Conservation (phyloP, 805 yeast species). For the Teunomyces funiuensis region DNA sequence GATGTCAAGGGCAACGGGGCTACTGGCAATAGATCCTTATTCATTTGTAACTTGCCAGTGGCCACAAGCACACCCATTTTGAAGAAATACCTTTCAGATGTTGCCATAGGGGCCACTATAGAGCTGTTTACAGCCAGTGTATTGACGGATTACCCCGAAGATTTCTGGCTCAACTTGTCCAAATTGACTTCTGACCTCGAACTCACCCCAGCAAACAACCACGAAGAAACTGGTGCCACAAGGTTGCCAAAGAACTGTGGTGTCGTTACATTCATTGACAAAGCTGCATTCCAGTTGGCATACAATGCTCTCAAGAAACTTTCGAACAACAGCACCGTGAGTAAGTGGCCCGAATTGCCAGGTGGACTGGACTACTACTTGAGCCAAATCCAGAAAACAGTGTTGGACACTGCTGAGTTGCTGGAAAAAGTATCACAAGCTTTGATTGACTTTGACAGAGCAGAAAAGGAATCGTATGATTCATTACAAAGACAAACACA, state of each 20-base stretch:
- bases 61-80: conserved; percentile 52
- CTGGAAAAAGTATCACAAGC: conserved; percentile 58
- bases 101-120: conserved; percentile 65
- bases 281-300: conserved; percentile 63
- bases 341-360: conserved; percentile 42
- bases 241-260: conserved; percentile 75
- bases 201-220: conserved; percentile 19
- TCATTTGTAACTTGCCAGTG: conserved; percentile 74
- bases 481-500: conserved; percentile 54
- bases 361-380: conserved; percentile 42
- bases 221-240: conserved; percentile 27
- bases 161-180: conserved; percentile 48
- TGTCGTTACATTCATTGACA: conserved; percentile 71
- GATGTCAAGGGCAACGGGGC: conserved; percentile 35
- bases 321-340: conserved; percentile 18
- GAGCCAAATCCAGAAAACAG: conserved; percentile 30
- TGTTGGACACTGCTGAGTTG: conserved; percentile 51
- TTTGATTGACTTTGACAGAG: conserved; percentile 64
- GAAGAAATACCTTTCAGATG: conserved; percentile 54
- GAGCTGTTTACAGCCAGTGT: conserved; percentile 43
- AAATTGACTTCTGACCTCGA: conserved; percentile 59
- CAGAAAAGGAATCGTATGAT: conserved; percentile 63
- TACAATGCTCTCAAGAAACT: conserved; percentile 59
- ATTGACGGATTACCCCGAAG: conserved; percentile 43
- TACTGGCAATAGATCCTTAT: conserved; percentile 50